phyloP scores from a whole-genome alignment of 192 early-diverging fungal species.

The Chytriomyces hyalinus region DNA sequence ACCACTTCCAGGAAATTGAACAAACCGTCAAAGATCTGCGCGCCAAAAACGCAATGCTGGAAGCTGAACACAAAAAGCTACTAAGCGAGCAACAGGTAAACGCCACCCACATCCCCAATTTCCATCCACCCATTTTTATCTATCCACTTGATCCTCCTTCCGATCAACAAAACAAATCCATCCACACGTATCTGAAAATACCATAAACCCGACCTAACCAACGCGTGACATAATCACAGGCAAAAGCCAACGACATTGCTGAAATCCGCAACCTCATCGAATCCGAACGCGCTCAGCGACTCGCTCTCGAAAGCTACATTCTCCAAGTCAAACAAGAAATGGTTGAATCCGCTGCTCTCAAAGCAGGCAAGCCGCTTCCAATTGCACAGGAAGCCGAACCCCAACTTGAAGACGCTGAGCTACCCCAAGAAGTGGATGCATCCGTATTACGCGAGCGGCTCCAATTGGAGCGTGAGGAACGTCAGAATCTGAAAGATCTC shows the following conservation, averaged over 20 bases:
- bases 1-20: slow-evolving; percentile 14
- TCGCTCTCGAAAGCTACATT: slow-evolving; percentile 42
- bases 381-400: slow-evolving; percentile 32
- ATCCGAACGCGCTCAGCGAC: slow-evolving; percentile 35
- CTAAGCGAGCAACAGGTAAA: slow-evolving; percentile 15
- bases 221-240: not conserved
- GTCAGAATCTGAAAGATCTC: slow-evolving; percentile 32
- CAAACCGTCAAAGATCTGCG: slow-evolving; percentile 19
- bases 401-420: slow-evolving; percentile 27
- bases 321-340: slow-evolving; percentile 44
- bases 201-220: not conserved
- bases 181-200: not conserved
- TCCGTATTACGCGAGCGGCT: slow-evolving; percentile 22
- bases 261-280: slow-evolving; percentile 42
- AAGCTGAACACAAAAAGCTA: slow-evolving; percentile 31
- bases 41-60: slow-evolving; percentile 19
- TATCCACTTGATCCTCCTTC: too few relatives aligned
- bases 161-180: not conserved
- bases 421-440: slow-evolving; percentile 18
- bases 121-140: not conserved
- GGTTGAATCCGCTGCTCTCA: slow-evolving; percentile 22
- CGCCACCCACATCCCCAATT: not conserved
- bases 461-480: slow-evolving; percentile 36
- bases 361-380: slow-evolving; percentile 6
- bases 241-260: slow-evolving; percentile 16